These are phyloP conservation scores for Cinnamomum chago DNA, from an alignment of 164 flowering plant species.

Conservation along the genomic window DNA sequence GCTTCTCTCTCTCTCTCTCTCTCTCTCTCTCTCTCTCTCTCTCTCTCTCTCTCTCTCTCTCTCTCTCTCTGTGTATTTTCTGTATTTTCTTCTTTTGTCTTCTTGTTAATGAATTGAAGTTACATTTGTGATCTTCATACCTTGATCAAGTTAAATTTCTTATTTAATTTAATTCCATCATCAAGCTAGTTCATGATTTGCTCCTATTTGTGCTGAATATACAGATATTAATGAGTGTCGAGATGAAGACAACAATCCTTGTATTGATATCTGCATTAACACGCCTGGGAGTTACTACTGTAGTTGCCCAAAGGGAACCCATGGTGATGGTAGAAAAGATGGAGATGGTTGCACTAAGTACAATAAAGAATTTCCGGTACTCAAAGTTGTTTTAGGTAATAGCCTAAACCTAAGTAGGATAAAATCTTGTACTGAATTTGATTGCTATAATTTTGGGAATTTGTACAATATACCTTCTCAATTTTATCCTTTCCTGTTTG, in stretches of 20 bases:
- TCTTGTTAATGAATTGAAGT: neutral
- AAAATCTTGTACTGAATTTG: too few species aligned
- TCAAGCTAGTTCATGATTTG: neutral
- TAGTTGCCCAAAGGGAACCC: neutral
- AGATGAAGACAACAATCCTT: neutral
- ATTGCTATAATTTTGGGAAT: too few species aligned
- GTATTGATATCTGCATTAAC: neutral
- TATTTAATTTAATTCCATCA: neutral
- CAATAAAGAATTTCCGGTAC: neutral
- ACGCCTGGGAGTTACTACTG: neutral
- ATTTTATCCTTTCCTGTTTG: too few species aligned
- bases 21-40: too few species aligned
- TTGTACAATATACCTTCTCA: too few species aligned
- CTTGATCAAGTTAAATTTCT: neutral
- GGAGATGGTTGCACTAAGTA: neutral
- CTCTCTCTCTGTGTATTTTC: too few species aligned
- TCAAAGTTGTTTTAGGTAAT: neutral
- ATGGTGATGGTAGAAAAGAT: neutral
- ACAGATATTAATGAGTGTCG: neutral
- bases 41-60: too few species aligned
- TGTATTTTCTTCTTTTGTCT: neutral
- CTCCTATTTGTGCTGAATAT: neutral
- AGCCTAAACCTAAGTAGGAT: neutral
- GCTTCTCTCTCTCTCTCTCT: too few species aligned
- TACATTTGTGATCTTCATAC: neutral